phyloP scores from a whole-genome alignment of 768 basidiomycete genomes.

The Termitomyces sp. region DNA sequence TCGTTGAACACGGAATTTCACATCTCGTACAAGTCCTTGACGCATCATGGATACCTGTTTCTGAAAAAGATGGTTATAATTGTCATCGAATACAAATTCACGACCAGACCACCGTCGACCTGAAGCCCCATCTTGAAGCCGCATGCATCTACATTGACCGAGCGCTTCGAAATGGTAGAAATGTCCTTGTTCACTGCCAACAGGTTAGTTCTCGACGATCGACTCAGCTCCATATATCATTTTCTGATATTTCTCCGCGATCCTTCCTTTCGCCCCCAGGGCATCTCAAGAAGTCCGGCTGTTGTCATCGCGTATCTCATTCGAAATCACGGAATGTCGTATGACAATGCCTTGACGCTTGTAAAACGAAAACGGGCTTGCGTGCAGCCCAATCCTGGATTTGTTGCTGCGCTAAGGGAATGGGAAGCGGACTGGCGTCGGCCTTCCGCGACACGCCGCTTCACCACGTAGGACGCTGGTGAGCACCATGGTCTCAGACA shows the following conservation, averaged over 20 bases:
- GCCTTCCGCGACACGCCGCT: constrained; percentile 15
- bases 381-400: constrained; percentile 75
- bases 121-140: constrained; percentile 63
- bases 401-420: constrained; percentile 52
- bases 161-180: constrained; percentile 53
- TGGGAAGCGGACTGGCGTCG: constrained; percentile 42
- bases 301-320: constrained; percentile 83
- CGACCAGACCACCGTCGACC: constrained; percentile 56
- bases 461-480: constrained; percentile 13
- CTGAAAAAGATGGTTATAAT: constrained; percentile 39
- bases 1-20: constrained; percentile 40
- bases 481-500: background rate
- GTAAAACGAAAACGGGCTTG: constrained; percentile 66
- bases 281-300: constrained; percentile 71
- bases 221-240: constrained; percentile 2
- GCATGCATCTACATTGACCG: constrained; percentile 64
- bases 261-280: constrained; percentile 32
- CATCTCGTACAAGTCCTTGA: constrained; percentile 63
- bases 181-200: constrained; percentile 76
- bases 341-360: constrained; percentile 56
- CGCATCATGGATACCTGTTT: constrained; percentile 53
- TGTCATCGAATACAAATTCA: constrained; percentile 66
- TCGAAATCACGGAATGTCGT: constrained; percentile 66
- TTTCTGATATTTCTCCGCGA: constrained; percentile 10
- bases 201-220: constrained; percentile 47